Conservation (phyloP, 495 filamentous ascomycete species). For the Articulospora tetracladia region DNA sequence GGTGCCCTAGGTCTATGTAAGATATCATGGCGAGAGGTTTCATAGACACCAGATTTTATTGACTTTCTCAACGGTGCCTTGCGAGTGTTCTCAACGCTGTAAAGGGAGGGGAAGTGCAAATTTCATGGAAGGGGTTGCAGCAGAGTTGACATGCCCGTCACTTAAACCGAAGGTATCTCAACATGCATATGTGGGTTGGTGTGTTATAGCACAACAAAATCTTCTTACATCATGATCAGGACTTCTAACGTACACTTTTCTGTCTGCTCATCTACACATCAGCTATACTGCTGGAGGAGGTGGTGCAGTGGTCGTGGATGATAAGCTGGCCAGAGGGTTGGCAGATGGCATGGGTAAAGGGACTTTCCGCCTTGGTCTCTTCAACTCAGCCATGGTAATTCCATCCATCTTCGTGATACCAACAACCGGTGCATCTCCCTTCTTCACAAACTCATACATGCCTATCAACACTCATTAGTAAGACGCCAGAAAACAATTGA, state of each 20-base stretch:
- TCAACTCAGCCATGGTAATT: constrained; percentile 75
- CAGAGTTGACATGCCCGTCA: too few relatives aligned
- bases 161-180: too few relatives aligned
- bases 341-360: constrained; percentile 33
- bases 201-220: not conserved
- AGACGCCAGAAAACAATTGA: not conserved
- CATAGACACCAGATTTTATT: too few relatives aligned
- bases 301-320: constrained; percentile 6
- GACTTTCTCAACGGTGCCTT: too few relatives aligned
- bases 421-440: constrained; percentile 86
- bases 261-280: not conserved
- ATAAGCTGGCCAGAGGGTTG: not conserved
- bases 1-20: too few relatives aligned
- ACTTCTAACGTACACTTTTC: constrained; percentile 2
- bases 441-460: constrained; percentile 88
- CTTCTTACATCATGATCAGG: not conserved
- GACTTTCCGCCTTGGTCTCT: constrained; percentile 66
- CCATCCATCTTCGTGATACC: constrained; percentile 89
- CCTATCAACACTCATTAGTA: constrained; percentile 44
- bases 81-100: too few relatives aligned
- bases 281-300: constrained; percentile 16
- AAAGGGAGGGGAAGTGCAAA: too few relatives aligned
- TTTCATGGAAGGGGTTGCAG: too few relatives aligned
- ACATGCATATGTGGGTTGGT: not conserved
- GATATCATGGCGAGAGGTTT: too few relatives aligned